Conservation (phyloP, 805 yeast genomes). For the Hanseniaspora hatyaiensis region DNA sequence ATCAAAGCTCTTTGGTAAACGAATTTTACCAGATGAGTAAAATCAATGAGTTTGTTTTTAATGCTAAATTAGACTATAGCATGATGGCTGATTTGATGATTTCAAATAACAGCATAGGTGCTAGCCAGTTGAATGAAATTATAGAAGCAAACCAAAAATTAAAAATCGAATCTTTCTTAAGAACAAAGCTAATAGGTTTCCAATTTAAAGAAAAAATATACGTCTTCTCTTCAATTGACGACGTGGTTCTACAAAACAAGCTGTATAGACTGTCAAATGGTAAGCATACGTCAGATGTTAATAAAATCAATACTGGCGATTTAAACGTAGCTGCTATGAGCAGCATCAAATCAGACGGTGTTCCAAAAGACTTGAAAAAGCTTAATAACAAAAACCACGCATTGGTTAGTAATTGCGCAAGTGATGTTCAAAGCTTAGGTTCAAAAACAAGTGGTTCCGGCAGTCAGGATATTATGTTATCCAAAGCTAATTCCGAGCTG, state of each 20-base stretch:
- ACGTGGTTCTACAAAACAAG: slow-evolving; percentile 60
- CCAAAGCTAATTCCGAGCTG: neutral
- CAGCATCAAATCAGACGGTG: neutral
- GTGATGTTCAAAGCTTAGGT: neutral
- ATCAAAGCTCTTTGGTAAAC: slow-evolving; percentile 73
- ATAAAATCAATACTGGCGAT: slow-evolving; percentile 17
- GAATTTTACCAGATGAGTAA: slow-evolving; percentile 30
- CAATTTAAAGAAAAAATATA: slow-evolving; percentile 76
- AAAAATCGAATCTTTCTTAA: slow-evolving; percentile 40
- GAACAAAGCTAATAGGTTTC: slow-evolving; percentile 88
- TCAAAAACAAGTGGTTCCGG: neutral
- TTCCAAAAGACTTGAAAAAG: neutral
- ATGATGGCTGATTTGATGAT: slow-evolving; percentile 22
- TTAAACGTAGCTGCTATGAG: neutral
- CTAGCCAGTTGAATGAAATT: neutral
- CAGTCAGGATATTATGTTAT: neutral
- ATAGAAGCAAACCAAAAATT: slow-evolving; percentile 25
- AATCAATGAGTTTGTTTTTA: slow-evolving; percentile 30
- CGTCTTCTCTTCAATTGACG: slow-evolving; percentile 82
- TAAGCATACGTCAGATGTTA: slow-evolving; percentile 29
- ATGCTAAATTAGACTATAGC: slow-evolving; percentile 26
- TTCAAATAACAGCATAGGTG: slow-evolving; percentile 4
- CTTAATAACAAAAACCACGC: neutral
- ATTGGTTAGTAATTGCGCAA: neutral
- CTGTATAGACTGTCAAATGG: slow-evolving; percentile 28